Evolutionary conservation across 306 rosid species (phyloP).

Genomic region (Ceratonia siliqua): DNA sequence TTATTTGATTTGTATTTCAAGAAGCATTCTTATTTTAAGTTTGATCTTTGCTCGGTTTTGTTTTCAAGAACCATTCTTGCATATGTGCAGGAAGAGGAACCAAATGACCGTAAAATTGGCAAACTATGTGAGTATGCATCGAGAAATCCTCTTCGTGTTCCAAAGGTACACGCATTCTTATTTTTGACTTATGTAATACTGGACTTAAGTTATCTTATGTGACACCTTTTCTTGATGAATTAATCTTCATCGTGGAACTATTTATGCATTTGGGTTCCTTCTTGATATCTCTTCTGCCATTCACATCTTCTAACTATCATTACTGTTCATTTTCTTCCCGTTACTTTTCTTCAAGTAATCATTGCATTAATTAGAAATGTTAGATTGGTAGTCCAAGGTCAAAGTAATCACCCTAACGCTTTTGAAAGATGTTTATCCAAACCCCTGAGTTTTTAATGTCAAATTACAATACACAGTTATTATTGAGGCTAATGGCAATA

Average conservation of each 20-base stretch:
- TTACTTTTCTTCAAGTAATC: neutral
- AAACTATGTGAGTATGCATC: conserved; percentile 85
- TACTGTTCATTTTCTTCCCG: neutral
- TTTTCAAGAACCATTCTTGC: conserved; percentile 2
- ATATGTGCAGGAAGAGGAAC: conserved; percentile 68
- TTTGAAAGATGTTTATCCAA: neutral
- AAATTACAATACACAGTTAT: neutral
- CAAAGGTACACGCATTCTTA: conserved; percentile 56
- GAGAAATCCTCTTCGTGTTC: conserved; percentile 85
- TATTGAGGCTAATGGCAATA: neutral
- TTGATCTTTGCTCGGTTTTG: neutral
- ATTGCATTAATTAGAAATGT: neutral
- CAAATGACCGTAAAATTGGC: conserved; percentile 77
- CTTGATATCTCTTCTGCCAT: neutral
- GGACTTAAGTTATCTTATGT: neutral
- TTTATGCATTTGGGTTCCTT: neutral
- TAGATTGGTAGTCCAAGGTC: neutral
- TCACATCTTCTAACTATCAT: neutral
- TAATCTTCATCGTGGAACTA: neutral
- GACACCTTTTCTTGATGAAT: neutral
- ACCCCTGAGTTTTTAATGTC: neutral
- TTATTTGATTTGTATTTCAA: neutral
- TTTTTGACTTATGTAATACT: neutral
- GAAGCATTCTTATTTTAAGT: neutral
- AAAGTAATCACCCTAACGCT: neutral